Conservation (phyloP, 164 flowering plant species). For the Amborella trichopoda region DNA sequence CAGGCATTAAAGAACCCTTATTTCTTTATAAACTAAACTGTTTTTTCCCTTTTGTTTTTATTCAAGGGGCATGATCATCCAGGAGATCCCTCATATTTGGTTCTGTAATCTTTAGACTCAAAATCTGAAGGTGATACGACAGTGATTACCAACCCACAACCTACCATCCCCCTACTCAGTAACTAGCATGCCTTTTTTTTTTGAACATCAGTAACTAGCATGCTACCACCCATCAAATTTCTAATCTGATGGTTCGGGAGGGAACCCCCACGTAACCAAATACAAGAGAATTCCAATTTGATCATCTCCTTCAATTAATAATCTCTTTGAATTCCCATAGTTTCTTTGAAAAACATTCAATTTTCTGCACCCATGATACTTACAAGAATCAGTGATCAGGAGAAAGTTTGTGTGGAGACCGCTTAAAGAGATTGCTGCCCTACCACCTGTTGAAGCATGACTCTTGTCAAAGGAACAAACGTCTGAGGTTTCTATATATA, state of each 20-base stretch:
- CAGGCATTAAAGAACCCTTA: no score
- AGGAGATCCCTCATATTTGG: background rate
- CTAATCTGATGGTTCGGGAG: background rate
- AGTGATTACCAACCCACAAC: background rate
- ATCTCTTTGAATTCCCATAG: background rate
- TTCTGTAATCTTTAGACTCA: background rate
- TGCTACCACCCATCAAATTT: background rate
- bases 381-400: background rate
- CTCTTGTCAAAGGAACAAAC: no score
- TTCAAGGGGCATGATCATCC: background rate
- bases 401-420: constrained; percentile 14
- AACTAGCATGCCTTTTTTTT: no score
- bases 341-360: background rate
- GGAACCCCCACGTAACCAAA: background rate
- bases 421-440: constrained; percentile 11
- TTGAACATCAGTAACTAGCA: no score
- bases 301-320: background rate
- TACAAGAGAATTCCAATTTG: background rate
- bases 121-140: background rate
- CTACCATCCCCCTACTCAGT: background rate
- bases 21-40: no score
- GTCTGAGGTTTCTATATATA: no score
- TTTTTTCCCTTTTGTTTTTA: no score
- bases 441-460: background rate
- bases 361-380: background rate